Conservation (phyloP, 345 rosid genomes). For the Camelina neglecta region DNA sequence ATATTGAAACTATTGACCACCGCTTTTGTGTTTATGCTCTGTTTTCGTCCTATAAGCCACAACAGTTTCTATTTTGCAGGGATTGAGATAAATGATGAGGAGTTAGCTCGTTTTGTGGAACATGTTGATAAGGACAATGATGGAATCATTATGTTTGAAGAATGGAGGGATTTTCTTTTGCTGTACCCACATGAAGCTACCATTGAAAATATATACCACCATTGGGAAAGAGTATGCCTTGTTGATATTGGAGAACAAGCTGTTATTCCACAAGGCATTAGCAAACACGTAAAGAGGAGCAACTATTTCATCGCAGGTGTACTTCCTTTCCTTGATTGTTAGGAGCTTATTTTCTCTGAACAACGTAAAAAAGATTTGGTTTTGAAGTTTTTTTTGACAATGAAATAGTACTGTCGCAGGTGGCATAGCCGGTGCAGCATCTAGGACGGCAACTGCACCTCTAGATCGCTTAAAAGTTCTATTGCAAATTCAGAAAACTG, state of each 20-base stretch:
- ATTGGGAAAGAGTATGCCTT: conserved; percentile 85
- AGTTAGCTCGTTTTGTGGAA: conserved; percentile 88
- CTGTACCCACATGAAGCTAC: conserved; percentile 96
- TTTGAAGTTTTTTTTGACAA: conserved; percentile 5
- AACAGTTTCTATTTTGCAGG: conserved; percentile 60
- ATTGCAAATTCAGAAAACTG: conserved; percentile 79
- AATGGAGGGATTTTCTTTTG: conserved; percentile 95
- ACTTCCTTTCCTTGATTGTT: conserved; percentile 7
- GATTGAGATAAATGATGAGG: conserved; percentile 84
- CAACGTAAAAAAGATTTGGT: not conserved
- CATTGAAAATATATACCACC: conserved; percentile 84
- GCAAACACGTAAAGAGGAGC: conserved; percentile 73
- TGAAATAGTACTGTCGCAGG: conserved; percentile 44
- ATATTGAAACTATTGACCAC: not conserved
- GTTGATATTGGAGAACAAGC: conserved; percentile 93
- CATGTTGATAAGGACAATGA: conserved; percentile 90
- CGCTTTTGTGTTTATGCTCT: conserved; percentile 20
- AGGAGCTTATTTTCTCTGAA: not conserved
- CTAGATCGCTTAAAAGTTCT: conserved; percentile 87
- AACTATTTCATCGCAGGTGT: conserved; percentile 73
- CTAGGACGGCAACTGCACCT: conserved; percentile 91
- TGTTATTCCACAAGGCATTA: conserved; percentile 82
- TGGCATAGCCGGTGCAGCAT: conserved; percentile 88
- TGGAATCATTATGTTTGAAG: conserved; percentile 90
- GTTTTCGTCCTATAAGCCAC: conserved; percentile 62